A percentile compares a stretch with the other conserved stretches of the same genome.
These are phyloP conservation scores for Camellia oleifera DNA, from an alignment of 179 eudicot genomes.

Conservation along the genomic window DNA sequence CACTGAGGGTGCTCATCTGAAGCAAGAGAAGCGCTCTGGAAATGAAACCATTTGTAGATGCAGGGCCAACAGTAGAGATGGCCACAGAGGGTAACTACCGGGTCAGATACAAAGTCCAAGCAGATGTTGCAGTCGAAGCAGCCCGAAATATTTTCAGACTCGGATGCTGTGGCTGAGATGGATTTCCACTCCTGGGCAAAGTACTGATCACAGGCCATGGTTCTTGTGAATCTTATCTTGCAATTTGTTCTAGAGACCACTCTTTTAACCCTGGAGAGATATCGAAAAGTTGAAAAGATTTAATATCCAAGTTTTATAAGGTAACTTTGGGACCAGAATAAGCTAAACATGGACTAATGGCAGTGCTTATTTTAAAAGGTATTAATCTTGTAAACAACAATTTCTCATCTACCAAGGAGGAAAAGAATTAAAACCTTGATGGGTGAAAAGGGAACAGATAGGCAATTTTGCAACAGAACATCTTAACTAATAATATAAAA, in stretches of 20 bases:
- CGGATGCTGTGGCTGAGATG: slow-evolving; percentile 20
- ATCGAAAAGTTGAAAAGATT: not conserved
- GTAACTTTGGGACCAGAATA: not conserved
- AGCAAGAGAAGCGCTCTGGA: slow-evolving; percentile 45
- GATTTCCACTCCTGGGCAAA: slow-evolving; percentile 46
- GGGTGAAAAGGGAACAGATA: no score
- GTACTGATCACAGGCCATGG: slow-evolving; percentile 51
- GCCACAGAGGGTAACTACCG: slow-evolving; percentile 86
- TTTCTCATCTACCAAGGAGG: no score
- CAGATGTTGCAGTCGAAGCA: slow-evolving; percentile 93
- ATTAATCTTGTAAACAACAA: no score
- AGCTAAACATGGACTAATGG: no score
- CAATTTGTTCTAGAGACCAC: not conserved
- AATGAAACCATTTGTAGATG: slow-evolving; percentile 80
- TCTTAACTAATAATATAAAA: not conserved
- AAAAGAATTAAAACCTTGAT: no score
- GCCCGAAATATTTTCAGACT: slow-evolving; percentile 39
- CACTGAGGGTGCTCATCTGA: slow-evolving; percentile 63
- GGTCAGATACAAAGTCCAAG: slow-evolving; percentile 68
- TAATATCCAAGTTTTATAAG: not conserved
- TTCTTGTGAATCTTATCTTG: slow-evolving; percentile 26
- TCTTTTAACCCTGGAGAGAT: not conserved
- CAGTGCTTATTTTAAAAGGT: no score
- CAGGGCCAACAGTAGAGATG: slow-evolving; percentile 84
- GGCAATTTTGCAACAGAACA: not conserved